Conservation (phyloP, 352 stramenopile genomes). For the Phytopythium litorale region DNA sequence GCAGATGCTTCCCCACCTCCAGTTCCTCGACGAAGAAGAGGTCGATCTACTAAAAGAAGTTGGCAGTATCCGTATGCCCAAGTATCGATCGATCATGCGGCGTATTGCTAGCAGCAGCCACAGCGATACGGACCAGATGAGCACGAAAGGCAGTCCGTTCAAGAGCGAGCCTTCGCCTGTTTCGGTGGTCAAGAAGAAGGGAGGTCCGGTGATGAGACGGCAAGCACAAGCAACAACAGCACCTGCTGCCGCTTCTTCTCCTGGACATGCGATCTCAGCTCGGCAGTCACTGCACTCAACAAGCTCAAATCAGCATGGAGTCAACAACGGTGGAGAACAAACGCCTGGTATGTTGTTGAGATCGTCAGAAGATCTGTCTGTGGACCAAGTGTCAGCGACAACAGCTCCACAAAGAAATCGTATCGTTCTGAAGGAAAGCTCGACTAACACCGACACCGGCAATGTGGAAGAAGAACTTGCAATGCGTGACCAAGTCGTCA, state of each 20-base stretch:
- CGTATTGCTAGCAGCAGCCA: slow-evolving; percentile 19
- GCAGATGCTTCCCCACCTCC: slow-evolving; percentile 2
- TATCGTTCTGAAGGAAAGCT: slow-evolving; percentile 41
- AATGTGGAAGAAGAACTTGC: slow-evolving; percentile 40
- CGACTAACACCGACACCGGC: slow-evolving; percentile 60
- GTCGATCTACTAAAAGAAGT: slow-evolving; percentile 54
- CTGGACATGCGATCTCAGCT: not conserved
- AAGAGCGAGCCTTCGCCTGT: not conserved
- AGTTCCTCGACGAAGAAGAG: slow-evolving; percentile 71
- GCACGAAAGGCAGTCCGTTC: slow-evolving; percentile 2
- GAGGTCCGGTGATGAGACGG: not conserved
- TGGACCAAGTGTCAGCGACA: not conserved
- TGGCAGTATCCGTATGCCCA: slow-evolving; percentile 57
- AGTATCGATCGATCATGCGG: slow-evolving; percentile 52
- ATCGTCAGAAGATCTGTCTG: not conserved
- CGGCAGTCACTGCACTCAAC: not conserved
- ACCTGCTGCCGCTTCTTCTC: not conserved
- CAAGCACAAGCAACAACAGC: not conserved
- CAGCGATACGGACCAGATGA: not conserved
- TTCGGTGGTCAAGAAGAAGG: not conserved
- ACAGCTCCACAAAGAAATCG: slow-evolving; percentile 3
- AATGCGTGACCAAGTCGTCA: slow-evolving; percentile 29
- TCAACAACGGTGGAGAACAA: not conserved
- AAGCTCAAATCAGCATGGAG: not conserved
- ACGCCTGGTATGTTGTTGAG: not conserved